A percentile compares a stretch with the other conserved stretches of the same genome.
These are phyloP conservation scores for Kazachstania taianensis DNA, from an alignment of 805 yeast genomes.

Conservation along the genomic window DNA sequence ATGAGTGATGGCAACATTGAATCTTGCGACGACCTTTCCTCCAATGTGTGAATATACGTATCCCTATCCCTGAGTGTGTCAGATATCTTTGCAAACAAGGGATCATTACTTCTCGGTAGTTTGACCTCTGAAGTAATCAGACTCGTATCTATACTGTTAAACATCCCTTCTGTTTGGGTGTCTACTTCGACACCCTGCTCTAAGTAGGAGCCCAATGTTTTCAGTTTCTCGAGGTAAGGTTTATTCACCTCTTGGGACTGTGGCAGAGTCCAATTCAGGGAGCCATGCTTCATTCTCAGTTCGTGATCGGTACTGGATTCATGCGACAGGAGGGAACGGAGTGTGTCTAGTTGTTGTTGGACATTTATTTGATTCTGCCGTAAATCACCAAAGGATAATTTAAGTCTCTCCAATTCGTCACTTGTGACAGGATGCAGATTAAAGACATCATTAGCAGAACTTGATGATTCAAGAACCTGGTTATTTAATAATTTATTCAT, in stretches of 20 bases:
- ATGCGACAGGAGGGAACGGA: conserved; percentile 35
- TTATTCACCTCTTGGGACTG: conserved; percentile 37
- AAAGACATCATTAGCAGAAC: not conserved
- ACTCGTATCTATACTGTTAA: conserved; percentile 37
- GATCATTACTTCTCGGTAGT: conserved; percentile 21
- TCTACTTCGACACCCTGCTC: conserved; percentile 57
- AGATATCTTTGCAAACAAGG: conserved; percentile 27
- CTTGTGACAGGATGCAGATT: conserved; percentile 1
- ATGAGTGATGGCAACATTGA: conserved; percentile 46
- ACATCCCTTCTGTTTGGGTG: conserved; percentile 36
- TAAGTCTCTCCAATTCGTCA: conserved; percentile 43
- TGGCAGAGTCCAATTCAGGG: conserved; percentile 43
- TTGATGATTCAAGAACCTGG: conserved; percentile 7
- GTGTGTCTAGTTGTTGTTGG: conserved; percentile 34
- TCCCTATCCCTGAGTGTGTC: conserved; percentile 27
- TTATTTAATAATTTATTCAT: conserved; percentile 36
- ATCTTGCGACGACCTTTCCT: conserved; percentile 36
- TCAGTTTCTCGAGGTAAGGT: conserved; percentile 32
- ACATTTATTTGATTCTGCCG: conserved; percentile 29
- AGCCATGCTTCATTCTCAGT: conserved; percentile 43
- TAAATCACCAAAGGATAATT: conserved; percentile 7
- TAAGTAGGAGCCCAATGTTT: conserved; percentile 39
- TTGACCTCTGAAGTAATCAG: conserved; percentile 33
- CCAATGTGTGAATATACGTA: conserved; percentile 31
- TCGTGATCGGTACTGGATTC: conserved; percentile 50